Conservation (phyloP, 768 basidiomycete genomes). For the Hygrocybe coccinea region DNA sequence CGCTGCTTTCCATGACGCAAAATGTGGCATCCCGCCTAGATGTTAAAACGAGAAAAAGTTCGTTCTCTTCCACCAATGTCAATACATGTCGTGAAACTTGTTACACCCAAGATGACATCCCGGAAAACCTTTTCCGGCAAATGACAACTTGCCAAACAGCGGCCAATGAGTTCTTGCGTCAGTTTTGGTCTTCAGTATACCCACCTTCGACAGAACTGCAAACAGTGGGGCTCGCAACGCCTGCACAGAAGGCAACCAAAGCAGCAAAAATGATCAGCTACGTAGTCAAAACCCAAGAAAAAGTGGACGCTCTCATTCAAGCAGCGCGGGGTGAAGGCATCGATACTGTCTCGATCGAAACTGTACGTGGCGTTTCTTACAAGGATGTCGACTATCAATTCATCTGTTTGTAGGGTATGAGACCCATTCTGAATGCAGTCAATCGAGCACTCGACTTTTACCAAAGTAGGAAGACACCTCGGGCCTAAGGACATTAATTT, state of each 20-base stretch:
- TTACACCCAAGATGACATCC: slow-evolving; percentile 60
- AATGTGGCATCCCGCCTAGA: slow-evolving; percentile 73
- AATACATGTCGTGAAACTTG: background rate
- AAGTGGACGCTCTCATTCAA: slow-evolving; percentile 72
- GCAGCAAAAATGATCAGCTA: slow-evolving; percentile 86
- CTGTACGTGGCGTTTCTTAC: slow-evolving; percentile 40
- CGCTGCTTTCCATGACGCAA: slow-evolving; percentile 69
- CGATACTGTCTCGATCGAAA: slow-evolving; percentile 58
- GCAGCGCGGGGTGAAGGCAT: slow-evolving; percentile 55
- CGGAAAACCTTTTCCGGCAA: slow-evolving; percentile 70
- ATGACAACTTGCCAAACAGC: slow-evolving; percentile 90
- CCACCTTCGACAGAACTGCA: slow-evolving; percentile 62
- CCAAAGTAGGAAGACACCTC: slow-evolving; percentile 33
- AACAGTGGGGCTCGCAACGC: slow-evolving; percentile 46
- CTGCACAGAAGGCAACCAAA: slow-evolving; percentile 69
- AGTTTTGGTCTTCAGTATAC: slow-evolving; percentile 88
- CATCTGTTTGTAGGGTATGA: slow-evolving; percentile 54
- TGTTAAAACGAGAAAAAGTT: slow-evolving; percentile 61
- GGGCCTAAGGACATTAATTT: slow-evolving; percentile 15
- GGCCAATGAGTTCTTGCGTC: slow-evolving; percentile 92
- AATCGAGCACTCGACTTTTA: slow-evolving; percentile 66
- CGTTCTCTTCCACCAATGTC: slow-evolving; percentile 15
- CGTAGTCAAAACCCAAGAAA: slow-evolving; percentile 72
- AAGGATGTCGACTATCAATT: background rate
- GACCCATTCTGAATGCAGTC: slow-evolving; percentile 66